Base-by-base conservation (phyloP, 352 stramenopile species). In the Pythium aphanidermatum region DNA sequence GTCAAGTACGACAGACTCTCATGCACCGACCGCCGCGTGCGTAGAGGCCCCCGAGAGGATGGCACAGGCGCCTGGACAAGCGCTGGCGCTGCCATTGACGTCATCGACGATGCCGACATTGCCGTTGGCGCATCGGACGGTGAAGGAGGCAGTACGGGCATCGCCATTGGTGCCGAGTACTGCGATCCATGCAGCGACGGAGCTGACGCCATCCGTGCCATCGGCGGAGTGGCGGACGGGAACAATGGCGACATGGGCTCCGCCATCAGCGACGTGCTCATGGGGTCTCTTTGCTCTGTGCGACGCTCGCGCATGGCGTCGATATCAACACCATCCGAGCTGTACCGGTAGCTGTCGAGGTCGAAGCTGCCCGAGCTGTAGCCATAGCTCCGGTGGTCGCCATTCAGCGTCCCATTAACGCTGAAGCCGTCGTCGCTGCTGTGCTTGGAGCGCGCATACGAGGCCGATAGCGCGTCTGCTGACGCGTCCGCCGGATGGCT, bases 1-100 rank as follows among this genome's bases (percentile, higher is more conserved):
- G 42, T 60, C 28, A 68, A 39, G 44, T 64, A 74, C 33, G 63
- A 72, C 59, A 69, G 27, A 13, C 39, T 58, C 35, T 69, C 63
- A 17, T 47, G 51, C 23, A 55, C 37, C 0, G 53, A 61, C 13
- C 33, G 45, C 30, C 30, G 26, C 41, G 55, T 33, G 24, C 38
- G 34, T 19, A 31, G 34, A 27, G 16, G 36, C 17, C 21, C 16
- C 13, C 39, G 43, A 32, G 37, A 50, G 7, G n/a, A n/a, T n/a
- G n/a, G n/a, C n/a, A n/a, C n/a, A n/a, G n/a, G n/a, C 42, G 49
- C 34, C 42, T 58, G 29, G 50, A 58, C 57, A 25, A 48, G n/a
- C n/a, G n/a, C n/a, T 9, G 47, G 38, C 29, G 37, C 37, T 10
- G 30, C 24, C 4, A 44, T 46, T 20, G 45, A 19, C 25, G 20